These are phyloP conservation scores for Penicillium pulvis DNA, from an alignment of 495 filamentous ascomycete genomes.

Conservation along the genomic window DNA sequence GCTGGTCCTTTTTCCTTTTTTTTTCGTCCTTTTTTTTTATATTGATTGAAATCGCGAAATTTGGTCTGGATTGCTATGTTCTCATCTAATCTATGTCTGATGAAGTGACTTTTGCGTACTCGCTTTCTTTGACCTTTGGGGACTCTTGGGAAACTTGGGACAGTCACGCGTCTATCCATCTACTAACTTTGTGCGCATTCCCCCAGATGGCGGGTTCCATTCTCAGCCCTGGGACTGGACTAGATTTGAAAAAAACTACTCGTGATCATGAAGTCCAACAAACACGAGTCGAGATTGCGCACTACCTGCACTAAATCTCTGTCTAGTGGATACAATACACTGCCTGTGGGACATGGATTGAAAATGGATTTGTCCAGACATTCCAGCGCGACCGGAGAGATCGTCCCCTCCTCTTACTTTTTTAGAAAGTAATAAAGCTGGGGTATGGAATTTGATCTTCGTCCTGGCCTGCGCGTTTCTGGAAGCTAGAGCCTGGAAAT, in stretches of 20 bases:
- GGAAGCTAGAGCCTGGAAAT: background rate
- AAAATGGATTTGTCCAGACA: conserved; percentile 11
- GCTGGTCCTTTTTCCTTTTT: conserved; percentile 3
- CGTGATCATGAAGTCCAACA: conserved; percentile 5
- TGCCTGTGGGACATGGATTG: background rate
- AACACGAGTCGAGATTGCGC: conserved; percentile 21
- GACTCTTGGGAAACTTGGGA: background rate
- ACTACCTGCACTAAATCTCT: background rate
- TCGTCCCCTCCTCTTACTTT: conserved; percentile 5
- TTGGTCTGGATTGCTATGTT: background rate
- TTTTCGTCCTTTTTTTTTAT: conserved; percentile 16
- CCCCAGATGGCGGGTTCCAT: conserved; percentile 22
- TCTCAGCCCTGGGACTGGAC: conserved; percentile 2
- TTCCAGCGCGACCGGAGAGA: conserved; percentile 26
- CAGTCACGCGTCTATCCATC: background rate
- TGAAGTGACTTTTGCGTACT: background rate
- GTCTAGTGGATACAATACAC: background rate
- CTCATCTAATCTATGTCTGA: background rate
- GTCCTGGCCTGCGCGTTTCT: background rate
- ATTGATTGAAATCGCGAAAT: background rate
- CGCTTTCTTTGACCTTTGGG: background rate
- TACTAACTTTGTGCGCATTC: conserved; percentile 16
- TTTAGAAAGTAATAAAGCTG: background rate
- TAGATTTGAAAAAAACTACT: background rate
- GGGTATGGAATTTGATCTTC: conserved; percentile 13